Base-by-base conservation (phyloP, 208 protist genomes). In the Kentomonas sorsogonicus region DNA sequence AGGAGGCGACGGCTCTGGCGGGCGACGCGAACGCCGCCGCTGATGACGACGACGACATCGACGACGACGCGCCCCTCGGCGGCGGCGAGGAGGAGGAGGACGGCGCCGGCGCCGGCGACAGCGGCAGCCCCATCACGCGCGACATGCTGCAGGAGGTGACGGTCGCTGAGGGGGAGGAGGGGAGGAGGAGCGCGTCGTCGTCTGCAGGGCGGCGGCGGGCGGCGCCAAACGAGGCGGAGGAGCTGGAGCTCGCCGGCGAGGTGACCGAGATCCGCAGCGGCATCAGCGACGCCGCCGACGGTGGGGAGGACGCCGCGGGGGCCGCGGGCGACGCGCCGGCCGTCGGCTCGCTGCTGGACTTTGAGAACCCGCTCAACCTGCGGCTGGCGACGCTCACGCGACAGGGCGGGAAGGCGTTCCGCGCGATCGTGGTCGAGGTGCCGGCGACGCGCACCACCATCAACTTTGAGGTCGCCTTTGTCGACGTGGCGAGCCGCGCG, bases 301-400 rank as follows among this genome's bases (percentile, higher is more conserved):
- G 10, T 25, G 38, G 7, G 4, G 22, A 3, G 10, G 18, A 25
- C 27, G 25, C 34, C 13, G 22, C 27, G 2, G 39, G 13, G 0
- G 33, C 36, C 29, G 38, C 52, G 18, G 45, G 60, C 3, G 39
- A 22, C 3, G 43, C 36, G 39, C 62, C 70, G 11, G 54, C 44
- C 18, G 60, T 86, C 13, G 79, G 74, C 18, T 77, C 74, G 13
- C 62, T 89, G 9, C 59, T 89, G 0, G 79, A 89, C 56, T 74
- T 87, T 30, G 88, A 94, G 63, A 84, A 74, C 38, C 76, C 88
- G 30, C 70, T 94, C 22, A 94, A 94, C 57, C 84, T 94, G 9
- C 83, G 88, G 13, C 69, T 92, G 23, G 83, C 84, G 41, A 94
- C 88, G 22, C 75, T 94, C 30, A 90, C 85, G 44, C 81, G 79